Evolutionary conservation across 805 yeast genomes (phyloP).

Genomic region (Candida cerambycidarum): DNA sequence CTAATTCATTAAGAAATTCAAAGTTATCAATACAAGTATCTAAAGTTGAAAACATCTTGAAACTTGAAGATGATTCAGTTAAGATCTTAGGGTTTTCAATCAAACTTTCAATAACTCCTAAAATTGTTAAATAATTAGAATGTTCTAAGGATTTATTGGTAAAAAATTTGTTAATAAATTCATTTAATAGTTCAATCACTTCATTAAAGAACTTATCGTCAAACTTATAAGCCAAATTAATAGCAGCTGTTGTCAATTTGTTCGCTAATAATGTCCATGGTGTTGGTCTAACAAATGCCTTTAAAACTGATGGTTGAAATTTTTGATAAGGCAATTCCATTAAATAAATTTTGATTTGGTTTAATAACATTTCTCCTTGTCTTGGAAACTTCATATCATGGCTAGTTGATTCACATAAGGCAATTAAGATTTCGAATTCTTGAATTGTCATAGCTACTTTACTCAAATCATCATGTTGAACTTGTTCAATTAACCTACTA

Average conservation of each 20-base stretch:
- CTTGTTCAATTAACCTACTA: slow-evolving; percentile 17
- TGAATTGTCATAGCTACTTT: slow-evolving; percentile 47
- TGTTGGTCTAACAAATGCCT: slow-evolving; percentile 23
- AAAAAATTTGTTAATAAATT: slow-evolving; percentile 29
- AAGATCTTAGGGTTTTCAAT: slow-evolving; percentile 27
- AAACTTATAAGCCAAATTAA: slow-evolving; percentile 27
- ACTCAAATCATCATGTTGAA: slow-evolving; percentile 17
- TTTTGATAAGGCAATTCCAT: slow-evolving; percentile 44
- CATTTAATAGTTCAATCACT: slow-evolving; percentile 26
- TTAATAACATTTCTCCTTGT: slow-evolving; percentile 44
- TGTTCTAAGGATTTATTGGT: slow-evolving; percentile 20
- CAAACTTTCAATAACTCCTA: slow-evolving; percentile 37
- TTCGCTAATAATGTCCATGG: slow-evolving; percentile 40
- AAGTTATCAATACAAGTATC: slow-evolving; percentile 38
- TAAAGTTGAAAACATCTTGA: slow-evolving; percentile 31
- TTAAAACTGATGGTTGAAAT: slow-evolving; percentile 39
- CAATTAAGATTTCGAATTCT: slow-evolving; percentile 57
- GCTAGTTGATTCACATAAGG: slow-evolving; percentile 47
- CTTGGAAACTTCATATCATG: slow-evolving; percentile 26
- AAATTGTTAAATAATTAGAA: slow-evolving; percentile 34
- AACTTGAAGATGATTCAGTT: slow-evolving; percentile 20
- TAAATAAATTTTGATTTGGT: slow-evolving; percentile 48
- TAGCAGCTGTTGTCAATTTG: slow-evolving; percentile 33
- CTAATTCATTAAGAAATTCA: slow-evolving; percentile 38
- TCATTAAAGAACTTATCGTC: slow-evolving; percentile 20